phyloP scores from a whole-genome alignment of 805 yeast genomes.

The Suhomyces canberraensis region DNA sequence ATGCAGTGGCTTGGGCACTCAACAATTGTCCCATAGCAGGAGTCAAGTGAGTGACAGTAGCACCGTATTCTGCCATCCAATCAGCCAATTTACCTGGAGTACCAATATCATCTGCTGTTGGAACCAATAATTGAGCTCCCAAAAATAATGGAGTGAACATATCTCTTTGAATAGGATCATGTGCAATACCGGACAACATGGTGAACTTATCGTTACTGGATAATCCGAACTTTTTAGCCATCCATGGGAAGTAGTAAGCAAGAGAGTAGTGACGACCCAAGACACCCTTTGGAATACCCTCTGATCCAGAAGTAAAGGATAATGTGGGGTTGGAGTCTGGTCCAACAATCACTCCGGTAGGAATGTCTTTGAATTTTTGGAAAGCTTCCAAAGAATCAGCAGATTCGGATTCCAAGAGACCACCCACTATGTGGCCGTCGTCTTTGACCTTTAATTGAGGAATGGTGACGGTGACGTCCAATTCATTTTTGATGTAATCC shows the following conservation, averaged over 20 bases:
- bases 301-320: slow-evolving; percentile 96
- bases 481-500: slow-evolving; percentile 69
- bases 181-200: slow-evolving; percentile 98
- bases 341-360: slow-evolving; percentile 90
- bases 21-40: slow-evolving; percentile 99
- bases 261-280: slow-evolving; percentile 95
- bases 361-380: slow-evolving; percentile 44
- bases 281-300: slow-evolving; percentile 98
- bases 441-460: slow-evolving; percentile 76
- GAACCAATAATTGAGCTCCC: slow-evolving; percentile 91
- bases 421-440: slow-evolving; percentile 71
- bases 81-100: slow-evolving; percentile 97
- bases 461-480: slow-evolving; percentile 68
- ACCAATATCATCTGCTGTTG: slow-evolving; percentile 96
- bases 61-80: slow-evolving; percentile 91
- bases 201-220: slow-evolving; percentile 84
- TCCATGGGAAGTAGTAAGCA: slow-evolving; percentile 98
- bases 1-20: slow-evolving; percentile 90
- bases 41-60: slow-evolving; percentile 95
- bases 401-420: slow-evolving; percentile 26
- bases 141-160: slow-evolving; percentile 96
- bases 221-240: slow-evolving; percentile 81
- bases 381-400: slow-evolving; percentile 51
- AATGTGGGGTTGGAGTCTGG: slow-evolving; percentile 97
- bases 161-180: slow-evolving; percentile 98